Evolutionary conservation across 2,329 filamentous ascomycete species (phyloP).

Genomic region (Clarireedia monteithiana): DNA sequence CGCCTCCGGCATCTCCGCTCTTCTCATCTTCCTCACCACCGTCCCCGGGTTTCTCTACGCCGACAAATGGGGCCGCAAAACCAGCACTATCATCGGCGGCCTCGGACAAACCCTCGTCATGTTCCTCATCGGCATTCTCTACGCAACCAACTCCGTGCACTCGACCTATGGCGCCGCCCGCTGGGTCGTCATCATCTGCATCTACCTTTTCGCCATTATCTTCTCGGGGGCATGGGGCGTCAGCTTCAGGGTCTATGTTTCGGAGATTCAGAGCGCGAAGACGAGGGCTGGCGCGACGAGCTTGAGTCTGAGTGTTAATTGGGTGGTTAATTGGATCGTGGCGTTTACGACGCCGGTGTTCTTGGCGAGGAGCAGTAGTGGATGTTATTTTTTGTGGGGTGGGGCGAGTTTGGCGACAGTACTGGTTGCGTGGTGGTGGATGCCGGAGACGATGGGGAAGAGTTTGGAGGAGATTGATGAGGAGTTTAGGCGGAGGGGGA

Average conservation of each 20-base stretch:
- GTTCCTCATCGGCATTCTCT: slow-evolving; percentile 45
- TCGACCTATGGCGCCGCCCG: slow-evolving; percentile 32
- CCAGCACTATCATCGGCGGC: slow-evolving; percentile 46
- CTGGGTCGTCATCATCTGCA: slow-evolving; percentile 43
- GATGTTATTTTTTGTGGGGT: slow-evolving; percentile 27
- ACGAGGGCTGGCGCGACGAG: slow-evolving; percentile 48
- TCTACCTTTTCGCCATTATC: slow-evolving; percentile 41
- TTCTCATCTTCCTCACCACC: slow-evolving; percentile 50
- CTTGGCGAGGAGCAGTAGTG: slow-evolving; percentile 20
- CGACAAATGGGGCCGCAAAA: slow-evolving; percentile 49
- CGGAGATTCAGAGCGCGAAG: slow-evolving; percentile 48
- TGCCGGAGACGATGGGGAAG: slow-evolving; percentile 27
- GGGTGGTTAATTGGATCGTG: slow-evolving; percentile 29
- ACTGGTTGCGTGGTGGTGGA: slow-evolving; percentile 15
- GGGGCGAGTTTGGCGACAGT: slow-evolving; percentile 32
- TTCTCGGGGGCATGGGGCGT: slow-evolving; percentile 47
- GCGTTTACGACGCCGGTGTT: slow-evolving; percentile 30
- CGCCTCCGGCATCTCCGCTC: slow-evolving; percentile 51
- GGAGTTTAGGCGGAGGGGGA: slow-evolving; percentile 9
- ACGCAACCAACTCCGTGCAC: slow-evolving; percentile 40
- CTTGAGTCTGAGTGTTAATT: slow-evolving; percentile 40
- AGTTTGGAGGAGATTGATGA: slow-evolving; percentile 21
- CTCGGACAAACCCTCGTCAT: slow-evolving; percentile 41
- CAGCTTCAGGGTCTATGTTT: slow-evolving; percentile 46
- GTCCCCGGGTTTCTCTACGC: slow-evolving; percentile 48